phyloP scores from a whole-genome alignment of 495 filamentous ascomycete species.

The Pseudoneurospora amorphoporcata region DNA sequence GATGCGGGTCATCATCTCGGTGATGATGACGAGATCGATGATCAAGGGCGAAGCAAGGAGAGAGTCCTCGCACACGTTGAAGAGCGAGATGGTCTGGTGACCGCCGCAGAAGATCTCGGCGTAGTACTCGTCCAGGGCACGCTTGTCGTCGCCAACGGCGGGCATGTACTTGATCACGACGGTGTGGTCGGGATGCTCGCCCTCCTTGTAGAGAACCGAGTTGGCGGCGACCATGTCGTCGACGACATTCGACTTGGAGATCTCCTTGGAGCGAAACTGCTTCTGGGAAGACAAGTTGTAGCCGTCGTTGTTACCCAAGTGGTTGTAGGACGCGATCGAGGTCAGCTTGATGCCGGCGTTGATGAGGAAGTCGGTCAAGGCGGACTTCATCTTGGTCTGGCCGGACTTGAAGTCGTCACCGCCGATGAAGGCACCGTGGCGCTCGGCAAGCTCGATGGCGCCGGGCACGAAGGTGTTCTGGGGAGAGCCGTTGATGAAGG shows the following conservation, averaged over 20 bases:
- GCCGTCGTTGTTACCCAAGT: constrained; percentile 98
- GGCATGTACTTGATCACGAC: constrained; percentile 99
- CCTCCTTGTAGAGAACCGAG: constrained; percentile 74
- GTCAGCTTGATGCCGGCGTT: constrained; percentile 98
- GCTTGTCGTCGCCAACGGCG: constrained; percentile 97
- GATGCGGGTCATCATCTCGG: constrained; percentile 98
- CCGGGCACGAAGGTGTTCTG: constrained; percentile 99
- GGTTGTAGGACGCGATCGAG: constrained; percentile 98
- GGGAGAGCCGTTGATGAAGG: constrained; percentile 98
- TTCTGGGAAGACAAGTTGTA: constrained; percentile 95
- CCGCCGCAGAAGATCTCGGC: constrained; percentile 99
- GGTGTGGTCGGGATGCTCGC: constrained; percentile 81
- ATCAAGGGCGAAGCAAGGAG: constrained; percentile 94
- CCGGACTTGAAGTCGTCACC: constrained; percentile 99
- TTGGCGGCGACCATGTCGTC: constrained; percentile 99
- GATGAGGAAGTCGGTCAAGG: constrained; percentile 96
- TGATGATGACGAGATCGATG: constrained; percentile 84
- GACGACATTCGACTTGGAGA: constrained; percentile 96
- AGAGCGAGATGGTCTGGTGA: constrained; percentile 94
- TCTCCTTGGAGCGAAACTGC: constrained; percentile 99
- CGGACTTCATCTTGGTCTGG: constrained; percentile 99
- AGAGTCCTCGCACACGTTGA: constrained; percentile 99
- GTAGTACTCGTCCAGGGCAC: constrained; percentile 96
- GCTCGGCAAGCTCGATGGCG: constrained; percentile 80
- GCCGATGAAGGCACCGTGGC: constrained; percentile 81